Conservation (phyloP, 768 basidiomycete genomes). For the Neoboletus magnificus region DNA sequence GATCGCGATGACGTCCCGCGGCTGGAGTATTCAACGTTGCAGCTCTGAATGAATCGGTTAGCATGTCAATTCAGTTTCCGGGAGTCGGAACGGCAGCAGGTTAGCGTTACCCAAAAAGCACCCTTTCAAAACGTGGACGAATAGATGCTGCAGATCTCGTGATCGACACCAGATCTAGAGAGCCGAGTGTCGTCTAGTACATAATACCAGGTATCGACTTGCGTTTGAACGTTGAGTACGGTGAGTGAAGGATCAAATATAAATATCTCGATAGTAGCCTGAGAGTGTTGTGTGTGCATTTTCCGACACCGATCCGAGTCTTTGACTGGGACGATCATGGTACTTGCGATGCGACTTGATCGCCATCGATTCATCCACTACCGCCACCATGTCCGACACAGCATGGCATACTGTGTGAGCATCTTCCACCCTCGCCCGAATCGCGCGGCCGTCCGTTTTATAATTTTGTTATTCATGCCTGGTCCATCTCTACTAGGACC, state of each 20-base stretch:
- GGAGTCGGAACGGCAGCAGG: neutral
- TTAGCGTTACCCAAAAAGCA: neutral
- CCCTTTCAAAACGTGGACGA: neutral
- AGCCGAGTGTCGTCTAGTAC: neutral
- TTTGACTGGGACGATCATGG: neutral
- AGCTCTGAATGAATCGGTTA: conserved; percentile 3
- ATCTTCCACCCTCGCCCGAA: neutral
- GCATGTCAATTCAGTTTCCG: neutral
- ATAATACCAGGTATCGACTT: neutral
- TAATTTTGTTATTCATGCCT: neutral
- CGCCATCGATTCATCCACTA: neutral
- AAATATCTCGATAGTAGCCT: too few relatives aligned
- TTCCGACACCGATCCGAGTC: neutral
- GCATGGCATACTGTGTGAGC: conserved; percentile 58
- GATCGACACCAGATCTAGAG: neutral
- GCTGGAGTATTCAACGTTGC: neutral
- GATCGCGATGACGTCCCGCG: neutral
- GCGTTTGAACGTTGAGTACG: neutral
- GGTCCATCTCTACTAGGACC: conserved; percentile 43
- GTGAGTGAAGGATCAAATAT: neutral
- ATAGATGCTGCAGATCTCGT: neutral
- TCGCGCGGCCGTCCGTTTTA: neutral
- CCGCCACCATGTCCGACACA: conserved; percentile 24
- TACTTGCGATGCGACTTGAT: neutral
- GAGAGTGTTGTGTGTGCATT: neutral